phyloP scores from a whole-genome alignment of 2,329 filamentous ascomycete genomes.

The Ilyonectria robusta region DNA sequence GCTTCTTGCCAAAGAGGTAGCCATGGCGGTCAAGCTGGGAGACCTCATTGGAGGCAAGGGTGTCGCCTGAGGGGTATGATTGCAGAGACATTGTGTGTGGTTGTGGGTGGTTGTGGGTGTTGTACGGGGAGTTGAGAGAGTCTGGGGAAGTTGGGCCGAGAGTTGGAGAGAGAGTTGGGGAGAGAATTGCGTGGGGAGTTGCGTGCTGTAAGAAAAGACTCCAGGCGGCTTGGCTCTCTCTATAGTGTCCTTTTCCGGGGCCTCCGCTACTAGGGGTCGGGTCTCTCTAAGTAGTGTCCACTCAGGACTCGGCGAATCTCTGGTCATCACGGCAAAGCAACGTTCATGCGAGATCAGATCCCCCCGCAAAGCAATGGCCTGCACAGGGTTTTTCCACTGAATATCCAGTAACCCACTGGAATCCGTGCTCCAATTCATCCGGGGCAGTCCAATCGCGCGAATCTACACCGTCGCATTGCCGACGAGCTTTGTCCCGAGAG shows the following conservation, averaged over 20 bases:
- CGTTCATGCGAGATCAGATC: conserved; percentile 34
- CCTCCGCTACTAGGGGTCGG: not conserved
- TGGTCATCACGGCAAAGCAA: conserved; percentile 19
- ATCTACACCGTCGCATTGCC: not conserved
- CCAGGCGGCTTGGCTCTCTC: not conserved
- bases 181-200: not conserved
- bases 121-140: not conserved
- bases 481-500: not conserved
- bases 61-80: conserved; percentile 41
- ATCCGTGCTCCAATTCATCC: conserved; percentile 21
- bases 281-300: conserved; percentile 12
- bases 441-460: conserved; percentile 8
- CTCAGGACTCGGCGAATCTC: conserved; percentile 2
- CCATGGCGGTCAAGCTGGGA: conserved; percentile 60
- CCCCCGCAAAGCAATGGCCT: conserved; percentile 17
- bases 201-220: not conserved
- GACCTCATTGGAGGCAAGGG: conserved; percentile 40
- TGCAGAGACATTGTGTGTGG: conserved; percentile 40
- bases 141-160: not conserved
- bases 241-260: not conserved
- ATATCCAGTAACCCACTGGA: not conserved
- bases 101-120: not conserved
- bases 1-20: conserved; percentile 71
- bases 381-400: conserved; percentile 20
- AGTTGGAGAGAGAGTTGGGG: not conserved